Evolutionary conservation across 1,284 basidiomycete genomes (phyloP), one percentile per base, ranked within the genome.

Genomic region (Trichosporon faecale): DNA sequence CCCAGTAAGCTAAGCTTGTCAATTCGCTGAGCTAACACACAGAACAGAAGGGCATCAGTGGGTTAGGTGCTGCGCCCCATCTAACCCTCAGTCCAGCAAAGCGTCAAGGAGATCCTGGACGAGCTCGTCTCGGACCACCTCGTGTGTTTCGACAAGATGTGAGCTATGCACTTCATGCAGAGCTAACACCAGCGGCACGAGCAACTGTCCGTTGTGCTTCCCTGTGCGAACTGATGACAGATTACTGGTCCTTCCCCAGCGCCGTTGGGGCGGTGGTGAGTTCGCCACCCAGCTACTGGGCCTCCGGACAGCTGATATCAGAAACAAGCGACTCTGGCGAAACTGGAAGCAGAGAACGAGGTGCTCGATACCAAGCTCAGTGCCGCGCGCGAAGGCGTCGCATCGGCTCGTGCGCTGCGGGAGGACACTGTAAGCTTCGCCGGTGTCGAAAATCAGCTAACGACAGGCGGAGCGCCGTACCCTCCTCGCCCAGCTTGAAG

Each of bases 181-280:
- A 37, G 65, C 77, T 76, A 66, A 74, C 68, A 18, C 16, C 60
- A 81, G 81, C 68, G 93, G 94, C 27, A 91, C 92, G 6, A 93
- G 92, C 2, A 95, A 95, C 78, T 95, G 93, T 93, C 75, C 75
- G 90, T 40, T 16, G 1, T 6, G 3, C 31, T 25, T n/a, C 2
- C 14, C 31, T 29, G 29, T 16, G 23, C 7, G 1, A 3, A 23
- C 31, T 55, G 16, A 46, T 35, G 29, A 8, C 67, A 95, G 93
- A 94, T 84, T 95, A 91, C 80, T 95, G 93, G 93, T 91, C 91
- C 77, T 95, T 95, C 78, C 93, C 93, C 3, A 94, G 92, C 2
- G 91, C 94, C 70, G 87, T 88, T 63, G 93, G 93, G 5, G 88
- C 91, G 3, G 86, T 89, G 77, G 93, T 93, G 74, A 70, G 87